phyloP scores from a whole-genome alignment of 108 stramenopile genomes.

The Nitzschia sp. region DNA sequence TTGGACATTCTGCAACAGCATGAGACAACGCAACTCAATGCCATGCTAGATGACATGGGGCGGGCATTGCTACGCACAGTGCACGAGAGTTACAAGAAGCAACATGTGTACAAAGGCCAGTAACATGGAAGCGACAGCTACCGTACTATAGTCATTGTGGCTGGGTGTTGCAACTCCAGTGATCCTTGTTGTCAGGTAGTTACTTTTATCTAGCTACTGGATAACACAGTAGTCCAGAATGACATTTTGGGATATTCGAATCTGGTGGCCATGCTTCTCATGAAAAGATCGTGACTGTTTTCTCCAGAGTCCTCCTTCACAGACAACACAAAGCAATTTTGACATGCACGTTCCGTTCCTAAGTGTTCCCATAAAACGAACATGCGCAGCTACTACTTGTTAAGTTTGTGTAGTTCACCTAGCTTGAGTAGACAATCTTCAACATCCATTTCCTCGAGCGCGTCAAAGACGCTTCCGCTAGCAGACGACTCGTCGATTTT shows the following conservation, averaged over 20 bases:
- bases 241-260: background rate
- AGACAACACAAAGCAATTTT: no score
- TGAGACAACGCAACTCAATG: slow-evolving; percentile 71
- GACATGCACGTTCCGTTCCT: no score
- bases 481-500: slow-evolving; percentile 51
- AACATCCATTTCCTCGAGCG: slow-evolving; percentile 87
- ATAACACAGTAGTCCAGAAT: no score
- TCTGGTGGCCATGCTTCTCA: background rate
- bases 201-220: background rate
- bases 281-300: no score
- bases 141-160: background rate
- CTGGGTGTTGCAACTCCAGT: no score
- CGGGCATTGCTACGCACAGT: slow-evolving; percentile 66
- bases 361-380: no score
- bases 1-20: slow-evolving; percentile 72
- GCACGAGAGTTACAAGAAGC: slow-evolving; percentile 68
- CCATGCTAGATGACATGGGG: slow-evolving; percentile 58
- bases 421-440: slow-evolving; percentile 75
- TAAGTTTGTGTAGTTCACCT: slow-evolving; percentile 52
- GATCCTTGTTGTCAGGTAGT: no score
- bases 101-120: slow-evolving; percentile 76
- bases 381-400: background rate
- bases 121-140: slow-evolving; percentile 7
- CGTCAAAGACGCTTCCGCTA: slow-evolving; percentile 85
- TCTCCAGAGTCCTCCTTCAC: no score